Evolutionary conservation across 1,284 basidiomycete species (phyloP).

Genomic region (Xerocomus alliaceus): DNA sequence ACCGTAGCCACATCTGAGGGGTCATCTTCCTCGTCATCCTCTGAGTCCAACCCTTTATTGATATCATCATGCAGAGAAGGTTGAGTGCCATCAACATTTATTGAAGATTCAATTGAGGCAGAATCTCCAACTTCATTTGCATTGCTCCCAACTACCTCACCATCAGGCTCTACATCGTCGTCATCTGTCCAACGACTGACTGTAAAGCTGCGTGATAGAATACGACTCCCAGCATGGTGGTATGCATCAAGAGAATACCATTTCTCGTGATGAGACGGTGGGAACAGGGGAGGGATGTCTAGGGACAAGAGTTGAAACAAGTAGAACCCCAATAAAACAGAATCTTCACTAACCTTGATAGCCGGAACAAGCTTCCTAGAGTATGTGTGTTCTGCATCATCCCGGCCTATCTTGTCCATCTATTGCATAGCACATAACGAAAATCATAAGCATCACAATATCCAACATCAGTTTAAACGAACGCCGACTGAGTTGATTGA

Average conservation of each 20-base stretch:
- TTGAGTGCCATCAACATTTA: constrained; percentile 57
- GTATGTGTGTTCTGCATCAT: constrained; percentile 84
- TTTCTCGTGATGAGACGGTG: constrained; percentile 49
- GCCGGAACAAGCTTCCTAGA: constrained; percentile 68
- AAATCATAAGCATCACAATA: background rate
- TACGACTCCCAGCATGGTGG: constrained; percentile 92
- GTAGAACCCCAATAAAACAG: background rate
- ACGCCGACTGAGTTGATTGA: constrained; percentile 30
- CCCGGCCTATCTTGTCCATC: constrained; percentile 85
- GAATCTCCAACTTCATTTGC: constrained; percentile 26
- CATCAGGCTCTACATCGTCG: constrained; percentile 30
- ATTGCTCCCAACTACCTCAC: constrained; percentile 38
- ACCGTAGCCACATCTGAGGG: constrained; percentile 88
- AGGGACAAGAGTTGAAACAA: background rate
- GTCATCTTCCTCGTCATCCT: constrained; percentile 67
- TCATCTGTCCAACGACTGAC: constrained; percentile 66
- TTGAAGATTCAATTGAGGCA: constrained; percentile 48
- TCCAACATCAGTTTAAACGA: constrained; percentile 14
- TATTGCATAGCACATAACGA: background rate
- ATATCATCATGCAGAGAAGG: constrained; percentile 31
- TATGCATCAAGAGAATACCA: constrained; percentile 80
- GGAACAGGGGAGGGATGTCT: constrained; percentile 79
- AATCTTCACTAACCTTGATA: constrained; percentile 57
- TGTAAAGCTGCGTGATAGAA: constrained; percentile 89
- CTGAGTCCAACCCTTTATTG: constrained; percentile 49